Conservation (phyloP, 1,139 yeast species). For the Pneumocystis canis region DNA sequence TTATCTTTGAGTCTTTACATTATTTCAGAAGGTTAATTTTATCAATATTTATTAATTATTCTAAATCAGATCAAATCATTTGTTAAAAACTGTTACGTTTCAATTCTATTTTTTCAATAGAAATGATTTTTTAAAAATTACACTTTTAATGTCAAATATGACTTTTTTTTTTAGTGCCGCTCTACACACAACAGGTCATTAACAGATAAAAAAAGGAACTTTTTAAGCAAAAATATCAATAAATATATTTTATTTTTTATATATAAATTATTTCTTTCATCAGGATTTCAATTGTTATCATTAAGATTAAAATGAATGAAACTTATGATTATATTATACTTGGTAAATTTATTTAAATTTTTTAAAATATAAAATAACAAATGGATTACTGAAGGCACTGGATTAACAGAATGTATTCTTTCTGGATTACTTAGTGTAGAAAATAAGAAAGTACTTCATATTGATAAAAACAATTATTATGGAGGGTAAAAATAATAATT, state of each 20-base stretch:
- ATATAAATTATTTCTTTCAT: background rate
- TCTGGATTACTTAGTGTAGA: slow-evolving; percentile 91
- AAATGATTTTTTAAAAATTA: no score
- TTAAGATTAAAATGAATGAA: slow-evolving; percentile 75
- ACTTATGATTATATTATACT: slow-evolving; percentile 82
- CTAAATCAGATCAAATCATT: background rate
- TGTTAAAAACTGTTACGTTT: no score
- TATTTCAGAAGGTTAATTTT: no score
- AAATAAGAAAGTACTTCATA: slow-evolving; percentile 90
- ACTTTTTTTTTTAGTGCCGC: no score
- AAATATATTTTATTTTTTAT: no score
- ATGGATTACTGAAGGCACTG: slow-evolving; percentile 33
- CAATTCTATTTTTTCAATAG: no score
- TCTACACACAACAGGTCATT: no score
- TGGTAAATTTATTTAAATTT: slow-evolving; percentile 29
- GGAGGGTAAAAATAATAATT: slow-evolving; percentile 38
- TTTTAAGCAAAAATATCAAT: no score
- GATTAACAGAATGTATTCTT: slow-evolving; percentile 88
- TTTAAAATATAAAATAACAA: background rate
- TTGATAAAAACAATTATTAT: slow-evolving; percentile 90
- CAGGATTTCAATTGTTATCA: background rate
- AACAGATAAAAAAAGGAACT: no score
- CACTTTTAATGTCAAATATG: no score
- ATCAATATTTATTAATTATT: no score
- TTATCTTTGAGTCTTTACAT: background rate